Evolutionary conservation across 2,329 filamentous ascomycete genomes (phyloP).

Genomic region (Aspergillus neoniger): DNA sequence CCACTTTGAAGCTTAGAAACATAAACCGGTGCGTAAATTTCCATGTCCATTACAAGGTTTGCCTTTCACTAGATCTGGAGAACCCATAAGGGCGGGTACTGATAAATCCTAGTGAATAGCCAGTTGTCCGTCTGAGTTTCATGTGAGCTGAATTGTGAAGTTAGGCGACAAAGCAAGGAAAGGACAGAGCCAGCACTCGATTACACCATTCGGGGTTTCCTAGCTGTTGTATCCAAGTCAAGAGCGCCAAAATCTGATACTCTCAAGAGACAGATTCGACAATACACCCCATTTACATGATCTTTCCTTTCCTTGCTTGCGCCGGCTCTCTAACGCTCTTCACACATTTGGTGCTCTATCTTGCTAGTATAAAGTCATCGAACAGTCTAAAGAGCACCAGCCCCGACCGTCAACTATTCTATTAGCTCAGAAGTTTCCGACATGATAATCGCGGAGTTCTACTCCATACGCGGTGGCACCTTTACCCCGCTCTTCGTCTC

Average conservation of each 20-base stretch:
- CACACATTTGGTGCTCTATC: background rate
- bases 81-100: background rate
- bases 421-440: background rate
- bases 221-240: background rate
- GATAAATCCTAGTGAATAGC: background rate
- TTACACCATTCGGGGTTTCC: background rate
- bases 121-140: background rate
- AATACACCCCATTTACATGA: background rate
- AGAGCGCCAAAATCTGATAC: background rate
- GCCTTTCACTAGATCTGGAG: background rate
- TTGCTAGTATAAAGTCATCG: background rate
- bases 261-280: background rate
- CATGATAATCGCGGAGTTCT: background rate
- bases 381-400: background rate
- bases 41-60: background rate
- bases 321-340: background rate
- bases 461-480: background rate
- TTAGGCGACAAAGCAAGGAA: background rate
- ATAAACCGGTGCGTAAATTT: background rate
- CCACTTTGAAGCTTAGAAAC: background rate
- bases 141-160: background rate
- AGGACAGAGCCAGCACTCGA: background rate
- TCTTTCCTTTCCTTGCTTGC: background rate
- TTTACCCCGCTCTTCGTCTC: background rate
- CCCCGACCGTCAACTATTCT: background rate